Evolutionary conservation across 2,329 filamentous ascomycete genomes (phyloP).

Genomic region (Venturia pyrina): DNA sequence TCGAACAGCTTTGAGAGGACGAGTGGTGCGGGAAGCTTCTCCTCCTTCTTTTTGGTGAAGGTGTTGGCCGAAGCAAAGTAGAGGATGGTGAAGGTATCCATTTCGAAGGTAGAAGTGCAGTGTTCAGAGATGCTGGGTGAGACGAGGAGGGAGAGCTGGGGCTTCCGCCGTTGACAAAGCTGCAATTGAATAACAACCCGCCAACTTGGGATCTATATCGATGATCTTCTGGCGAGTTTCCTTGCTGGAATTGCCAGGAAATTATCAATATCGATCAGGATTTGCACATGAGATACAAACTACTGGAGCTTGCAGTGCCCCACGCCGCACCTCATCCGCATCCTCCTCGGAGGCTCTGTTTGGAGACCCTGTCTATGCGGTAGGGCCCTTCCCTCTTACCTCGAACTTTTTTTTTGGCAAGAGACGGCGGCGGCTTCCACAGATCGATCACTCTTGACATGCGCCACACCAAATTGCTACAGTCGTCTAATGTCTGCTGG

Average conservation of each 20-base stretch:
- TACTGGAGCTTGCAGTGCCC: too few relatives aligned
- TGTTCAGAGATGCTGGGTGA: too few relatives aligned
- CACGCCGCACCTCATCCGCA: background rate
- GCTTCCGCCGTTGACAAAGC: too few relatives aligned
- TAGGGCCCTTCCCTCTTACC: background rate
- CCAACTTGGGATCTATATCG: too few relatives aligned
- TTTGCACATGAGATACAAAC: too few relatives aligned
- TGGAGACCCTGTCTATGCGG: background rate
- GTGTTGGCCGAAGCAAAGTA: slow-evolving; percentile 72
- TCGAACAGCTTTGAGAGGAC: slow-evolving; percentile 52
- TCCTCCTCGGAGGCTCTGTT: background rate
- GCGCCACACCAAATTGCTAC: background rate
- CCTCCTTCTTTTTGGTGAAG: slow-evolving; percentile 58
- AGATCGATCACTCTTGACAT: slow-evolving; percentile 1
- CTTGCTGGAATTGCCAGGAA: background rate
- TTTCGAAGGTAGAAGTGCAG: slow-evolving; percentile 13
- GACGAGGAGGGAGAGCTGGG: too few relatives aligned
- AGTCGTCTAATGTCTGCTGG: slow-evolving; percentile 12
- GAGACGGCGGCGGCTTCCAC: background rate
- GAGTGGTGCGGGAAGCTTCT: slow-evolving; percentile 57
- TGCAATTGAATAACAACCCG: too few relatives aligned
- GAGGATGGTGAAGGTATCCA: slow-evolving; percentile 56
- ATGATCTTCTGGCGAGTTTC: too few relatives aligned
- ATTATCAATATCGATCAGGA: background rate
- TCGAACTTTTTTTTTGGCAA: background rate